Evolutionary conservation across 495 filamentous ascomycete species (phyloP), one percentile per base, ranked within the genome.

Genomic region (Chaetomium cochliodes): DNA sequence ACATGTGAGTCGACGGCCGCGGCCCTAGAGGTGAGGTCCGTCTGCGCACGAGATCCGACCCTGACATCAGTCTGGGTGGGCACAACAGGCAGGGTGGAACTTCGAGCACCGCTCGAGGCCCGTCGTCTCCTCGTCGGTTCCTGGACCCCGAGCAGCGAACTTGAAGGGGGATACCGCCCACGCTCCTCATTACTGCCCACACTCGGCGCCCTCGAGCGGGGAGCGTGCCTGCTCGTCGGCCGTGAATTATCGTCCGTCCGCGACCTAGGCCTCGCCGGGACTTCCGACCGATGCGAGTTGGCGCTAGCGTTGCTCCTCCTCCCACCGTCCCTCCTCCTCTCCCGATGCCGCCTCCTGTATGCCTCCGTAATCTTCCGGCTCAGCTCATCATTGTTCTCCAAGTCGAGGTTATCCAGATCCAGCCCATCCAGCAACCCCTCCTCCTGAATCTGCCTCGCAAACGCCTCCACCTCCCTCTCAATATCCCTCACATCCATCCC

Each of bases 321-420:
- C 54, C 73, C 71, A 59, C 71, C 73, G 9, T 64, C 47, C 63
- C 76, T 74, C 33, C 71, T 63, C 61, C 81, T 73, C 66, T 86
- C 83, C 55, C 81, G 80, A 69, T 91, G 90, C 39, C 91, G 80
- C 59, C 88, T 81, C 57, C 89, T 80, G 71, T 93, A 96, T 16
- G 91, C 92, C 68, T 93, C 89, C 16, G 92, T 92, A 69, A 97
- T 96, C 65, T 88, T 85, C 71, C 92, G 88, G 71, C 89, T 96
- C 8, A 97, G 84, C 73, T 94, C 90, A 66, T 96, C 91, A 69
- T 96, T 92, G 64, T 87, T 89, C 53, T 77, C 77, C 4, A 89
- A 80, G 66, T 90, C 89, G 28, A 97, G 83, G 66, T 91, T 90
- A 70, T 92, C 86, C 58, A 96, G 77, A 70, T 97, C 91, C 57